phyloP scores from a whole-genome alignment of 257 asterid genomes.

The Nicotiana sylvestris region DNA sequence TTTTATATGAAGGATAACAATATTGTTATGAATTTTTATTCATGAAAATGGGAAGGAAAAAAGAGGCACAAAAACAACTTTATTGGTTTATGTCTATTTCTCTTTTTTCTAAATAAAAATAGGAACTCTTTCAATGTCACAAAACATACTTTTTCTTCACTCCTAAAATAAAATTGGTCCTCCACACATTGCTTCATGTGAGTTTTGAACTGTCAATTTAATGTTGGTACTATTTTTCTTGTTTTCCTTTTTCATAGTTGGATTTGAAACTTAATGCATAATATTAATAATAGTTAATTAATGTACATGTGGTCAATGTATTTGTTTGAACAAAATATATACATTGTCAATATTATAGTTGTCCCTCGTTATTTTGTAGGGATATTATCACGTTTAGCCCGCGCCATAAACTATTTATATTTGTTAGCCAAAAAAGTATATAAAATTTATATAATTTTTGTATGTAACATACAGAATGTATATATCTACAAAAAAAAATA shows the following conservation, averaged over 20 bases:
- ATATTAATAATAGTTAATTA: background rate
- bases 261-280: background rate
- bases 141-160: constrained; percentile 10
- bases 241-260: background rate
- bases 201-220: background rate
- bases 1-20: too few species aligned
- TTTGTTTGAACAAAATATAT: too few species aligned
- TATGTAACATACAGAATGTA: too few species aligned
- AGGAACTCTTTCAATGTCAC: background rate
- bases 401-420: too few species aligned
- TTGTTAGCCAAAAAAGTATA: too few species aligned
- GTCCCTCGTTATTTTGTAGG: too few species aligned
- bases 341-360: too few species aligned
- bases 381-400: too few species aligned
- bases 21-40: background rate
- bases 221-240: background rate
- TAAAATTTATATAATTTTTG: too few species aligned
- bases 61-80: background rate
- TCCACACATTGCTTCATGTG: constrained; percentile 7
- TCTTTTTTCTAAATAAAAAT: background rate
- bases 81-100: constrained; percentile 1
- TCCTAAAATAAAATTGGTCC: constrained; percentile 9
- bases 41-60: background rate
- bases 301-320: too few species aligned
- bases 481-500: too few species aligned